Evolutionary conservation across 768 basidiomycete genomes (phyloP).

Genomic region (Termitomyces sp.): DNA sequence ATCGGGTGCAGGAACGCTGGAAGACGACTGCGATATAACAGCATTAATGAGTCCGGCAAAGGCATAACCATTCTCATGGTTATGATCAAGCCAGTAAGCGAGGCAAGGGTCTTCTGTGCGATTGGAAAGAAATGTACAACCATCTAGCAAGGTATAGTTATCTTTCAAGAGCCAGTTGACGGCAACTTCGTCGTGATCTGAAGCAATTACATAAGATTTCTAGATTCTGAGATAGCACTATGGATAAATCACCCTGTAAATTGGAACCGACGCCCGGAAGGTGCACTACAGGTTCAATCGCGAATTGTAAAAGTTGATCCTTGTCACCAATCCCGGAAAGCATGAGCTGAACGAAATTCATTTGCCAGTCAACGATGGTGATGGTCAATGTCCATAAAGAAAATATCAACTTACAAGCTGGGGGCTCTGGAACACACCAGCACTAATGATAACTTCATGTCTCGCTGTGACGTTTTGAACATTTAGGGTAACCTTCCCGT

Average conservation of each 20-base stretch:
- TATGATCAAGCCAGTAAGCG: constrained; percentile 16
- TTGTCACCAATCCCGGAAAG: constrained; percentile 29
- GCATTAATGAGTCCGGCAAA: constrained; percentile 18
- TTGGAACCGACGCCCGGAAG: constrained; percentile 31
- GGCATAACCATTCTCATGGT: constrained; percentile 20
- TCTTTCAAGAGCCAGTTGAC: constrained; percentile 23
- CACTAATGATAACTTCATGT: constrained; percentile 23
- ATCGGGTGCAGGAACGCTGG: constrained; percentile 17
- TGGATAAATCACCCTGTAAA: constrained; percentile 21
- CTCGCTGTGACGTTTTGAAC: constrained; percentile 15
- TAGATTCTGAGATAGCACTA: background rate
- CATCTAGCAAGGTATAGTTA: constrained; percentile 20
- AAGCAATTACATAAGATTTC: background rate
- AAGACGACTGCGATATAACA: constrained; percentile 18
- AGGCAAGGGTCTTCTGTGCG: constrained; percentile 24
- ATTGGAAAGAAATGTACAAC: constrained; percentile 20
- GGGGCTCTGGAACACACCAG: constrained; percentile 21
- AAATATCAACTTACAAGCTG: constrained; percentile 16
- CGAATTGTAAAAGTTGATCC: constrained; percentile 15
- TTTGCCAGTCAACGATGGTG: background rate
- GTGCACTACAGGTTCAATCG: constrained; percentile 21
- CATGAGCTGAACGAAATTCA: constrained; percentile 5
- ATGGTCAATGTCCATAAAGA: background rate
- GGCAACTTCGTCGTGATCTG: constrained; percentile 26
- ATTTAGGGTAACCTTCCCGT: constrained; percentile 15